Evolutionary conservation across 805 yeast species (phyloP).

Genomic region (Candida fluviatilis): DNA sequence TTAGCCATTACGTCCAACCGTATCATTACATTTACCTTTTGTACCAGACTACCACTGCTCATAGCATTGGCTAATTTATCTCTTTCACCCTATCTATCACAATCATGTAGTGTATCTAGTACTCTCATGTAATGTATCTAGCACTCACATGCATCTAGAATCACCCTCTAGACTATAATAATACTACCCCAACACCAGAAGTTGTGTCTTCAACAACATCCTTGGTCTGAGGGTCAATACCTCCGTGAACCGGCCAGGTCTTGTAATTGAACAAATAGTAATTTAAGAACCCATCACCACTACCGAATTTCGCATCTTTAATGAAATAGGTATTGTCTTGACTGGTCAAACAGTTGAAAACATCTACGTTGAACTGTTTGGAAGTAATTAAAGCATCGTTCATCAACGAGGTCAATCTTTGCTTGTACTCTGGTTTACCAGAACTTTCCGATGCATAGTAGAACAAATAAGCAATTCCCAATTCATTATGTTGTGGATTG

Average conservation of each 20-base stretch:
- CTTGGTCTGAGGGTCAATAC: conserved; percentile 55
- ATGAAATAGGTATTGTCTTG: conserved; percentile 87
- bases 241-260: conserved; percentile 78
- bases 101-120: too few species aligned
- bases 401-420: conserved; percentile 59
- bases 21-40: too few species aligned
- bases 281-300: conserved; percentile 89
- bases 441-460: conserved; percentile 81
- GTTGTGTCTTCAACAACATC: conserved; percentile 49
- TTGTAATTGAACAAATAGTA: conserved; percentile 90
- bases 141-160: too few species aligned
- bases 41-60: too few species aligned
- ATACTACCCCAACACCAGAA: conserved; percentile 88
- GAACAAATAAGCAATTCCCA: conserved; percentile 84
- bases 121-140: too few species aligned
- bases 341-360: conserved; percentile 86
- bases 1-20: too few species aligned
- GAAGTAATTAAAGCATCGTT: conserved; percentile 76
- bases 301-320: conserved; percentile 80
- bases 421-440: conserved; percentile 43
- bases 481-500: conserved; percentile 55
- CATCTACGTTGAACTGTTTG: conserved; percentile 69
- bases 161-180: conserved; percentile 64
- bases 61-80: too few species aligned
- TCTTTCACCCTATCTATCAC: too few species aligned